Conservation (phyloP, 352 stramenopile genomes). For the Ophiocytium majus region DNA sequence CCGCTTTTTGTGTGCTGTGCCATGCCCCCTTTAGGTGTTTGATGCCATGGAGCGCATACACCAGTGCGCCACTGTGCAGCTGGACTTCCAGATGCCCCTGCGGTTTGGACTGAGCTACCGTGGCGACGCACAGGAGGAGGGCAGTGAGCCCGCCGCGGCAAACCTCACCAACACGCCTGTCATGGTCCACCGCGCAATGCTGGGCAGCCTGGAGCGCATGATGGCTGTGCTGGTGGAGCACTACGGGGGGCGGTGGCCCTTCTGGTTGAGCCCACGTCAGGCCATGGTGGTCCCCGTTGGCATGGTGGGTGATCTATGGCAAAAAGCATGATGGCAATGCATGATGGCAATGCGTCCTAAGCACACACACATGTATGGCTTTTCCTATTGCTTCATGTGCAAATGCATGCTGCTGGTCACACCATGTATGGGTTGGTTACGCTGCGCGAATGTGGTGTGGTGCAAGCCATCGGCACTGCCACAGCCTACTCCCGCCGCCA, state of each 20-base stretch:
- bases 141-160: background rate
- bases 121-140: background rate
- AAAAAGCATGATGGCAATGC: no score
- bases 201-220: slow-evolving; percentile 95
- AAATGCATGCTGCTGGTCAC: background rate
- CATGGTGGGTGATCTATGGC: slow-evolving; percentile 71
- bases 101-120: slow-evolving; percentile 88
- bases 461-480: no score
- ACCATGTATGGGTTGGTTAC: no score
- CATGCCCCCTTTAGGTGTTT: slow-evolving; percentile 66
- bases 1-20: no score
- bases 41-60: slow-evolving; percentile 94
- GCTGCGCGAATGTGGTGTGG: no score
- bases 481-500: no score
- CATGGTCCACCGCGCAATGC: slow-evolving; percentile 96
- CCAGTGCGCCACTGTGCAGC: slow-evolving; percentile 95
- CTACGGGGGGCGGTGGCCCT: slow-evolving; percentile 82
- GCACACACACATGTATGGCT: no score
- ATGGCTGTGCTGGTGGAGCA: slow-evolving; percentile 96
- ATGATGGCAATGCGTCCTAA: no score
- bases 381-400: background rate
- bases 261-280: slow-evolving; percentile 94
- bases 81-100: slow-evolving; percentile 98
- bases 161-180: slow-evolving; percentile 77
- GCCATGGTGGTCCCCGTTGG: slow-evolving; percentile 92